Percentiles rank a stretch among this genome's conserved stretches.
phyloP scores from a whole-genome alignment of 129 eudicot genomes.

The Chrysanthemum seticuspe region DNA sequence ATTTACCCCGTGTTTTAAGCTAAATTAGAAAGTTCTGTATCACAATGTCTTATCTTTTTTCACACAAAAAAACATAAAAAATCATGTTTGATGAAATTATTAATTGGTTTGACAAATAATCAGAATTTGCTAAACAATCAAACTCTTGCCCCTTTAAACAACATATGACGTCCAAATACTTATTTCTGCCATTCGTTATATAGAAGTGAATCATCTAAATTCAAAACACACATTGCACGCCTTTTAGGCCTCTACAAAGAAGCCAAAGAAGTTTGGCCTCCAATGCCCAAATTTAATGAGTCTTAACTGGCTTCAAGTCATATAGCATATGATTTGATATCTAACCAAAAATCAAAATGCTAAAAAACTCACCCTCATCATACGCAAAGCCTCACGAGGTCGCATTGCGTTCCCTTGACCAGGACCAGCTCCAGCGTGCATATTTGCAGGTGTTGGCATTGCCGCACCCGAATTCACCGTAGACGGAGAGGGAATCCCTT shows the following conservation, averaged over 20 bases:
- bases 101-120: too few relatives aligned
- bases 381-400: slow-evolving; percentile 68
- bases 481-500: slow-evolving; percentile 59
- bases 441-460: slow-evolving; percentile 41
- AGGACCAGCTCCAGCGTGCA: slow-evolving; percentile 53
- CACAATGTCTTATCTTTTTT: too few relatives aligned
- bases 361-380: slow-evolving; percentile 56
- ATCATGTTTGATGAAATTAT: too few relatives aligned
- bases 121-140: too few relatives aligned
- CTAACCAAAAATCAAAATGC: background rate
- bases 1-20: too few relatives aligned
- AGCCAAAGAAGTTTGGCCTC: too few relatives aligned
- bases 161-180: background rate
- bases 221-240: too few relatives aligned
- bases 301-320: background rate
- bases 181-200: too few relatives aligned
- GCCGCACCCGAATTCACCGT: slow-evolving; percentile 34
- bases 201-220: too few relatives aligned
- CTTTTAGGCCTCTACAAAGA: too few relatives aligned
- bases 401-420: slow-evolving; percentile 65
- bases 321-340: background rate
- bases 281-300: background rate
- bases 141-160: background rate
- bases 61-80: too few relatives aligned
- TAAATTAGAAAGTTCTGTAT: too few relatives aligned